phyloP scores from a whole-genome alignment of 1,139 yeast species.

The Diutina rugosa region DNA sequence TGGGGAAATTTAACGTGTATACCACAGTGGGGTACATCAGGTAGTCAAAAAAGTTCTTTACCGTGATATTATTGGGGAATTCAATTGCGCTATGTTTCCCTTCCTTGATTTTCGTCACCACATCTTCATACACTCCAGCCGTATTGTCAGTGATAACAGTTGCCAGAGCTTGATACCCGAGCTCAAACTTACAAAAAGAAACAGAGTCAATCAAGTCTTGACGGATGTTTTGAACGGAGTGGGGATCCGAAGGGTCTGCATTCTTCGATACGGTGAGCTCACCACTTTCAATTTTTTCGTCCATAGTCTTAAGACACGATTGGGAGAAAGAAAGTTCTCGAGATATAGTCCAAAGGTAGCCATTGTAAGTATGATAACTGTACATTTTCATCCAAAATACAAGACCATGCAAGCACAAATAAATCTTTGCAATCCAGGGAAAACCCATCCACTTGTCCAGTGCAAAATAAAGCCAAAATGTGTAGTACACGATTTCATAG shows the following conservation, averaged over 20 bases:
- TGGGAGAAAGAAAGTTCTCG: constrained; percentile 44
- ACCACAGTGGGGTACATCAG: constrained; percentile 90
- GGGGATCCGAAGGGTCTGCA: constrained; percentile 10
- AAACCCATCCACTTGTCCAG: constrained; percentile 27
- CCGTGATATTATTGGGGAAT: constrained; percentile 65
- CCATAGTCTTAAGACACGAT: constrained; percentile 14
- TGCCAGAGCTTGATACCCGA: constrained; percentile 29
- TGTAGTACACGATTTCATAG: constrained; percentile 39
- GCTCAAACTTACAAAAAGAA: constrained; percentile 51
- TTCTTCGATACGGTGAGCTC: background rate
- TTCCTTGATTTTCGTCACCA: constrained; percentile 8
- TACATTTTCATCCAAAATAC: constrained; percentile 90
- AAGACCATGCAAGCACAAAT: constrained; percentile 66
- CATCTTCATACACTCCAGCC: constrained; percentile 7
- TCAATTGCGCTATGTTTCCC: constrained; percentile 10
- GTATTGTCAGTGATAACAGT: constrained; percentile 10
- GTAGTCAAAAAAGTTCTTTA: constrained; percentile 55
- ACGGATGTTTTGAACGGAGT: constrained; percentile 7
- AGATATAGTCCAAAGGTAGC: constrained; percentile 61
- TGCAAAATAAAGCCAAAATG: constrained; percentile 29
- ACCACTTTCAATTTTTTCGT: constrained; percentile 1
- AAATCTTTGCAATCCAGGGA: constrained; percentile 76
- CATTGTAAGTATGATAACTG: constrained; percentile 80
- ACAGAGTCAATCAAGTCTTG: constrained; percentile 31
- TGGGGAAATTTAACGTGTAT: constrained; percentile 67